Base-by-base conservation (phyloP, 208 protist species). In the Zelonia costaricensis region DNA sequence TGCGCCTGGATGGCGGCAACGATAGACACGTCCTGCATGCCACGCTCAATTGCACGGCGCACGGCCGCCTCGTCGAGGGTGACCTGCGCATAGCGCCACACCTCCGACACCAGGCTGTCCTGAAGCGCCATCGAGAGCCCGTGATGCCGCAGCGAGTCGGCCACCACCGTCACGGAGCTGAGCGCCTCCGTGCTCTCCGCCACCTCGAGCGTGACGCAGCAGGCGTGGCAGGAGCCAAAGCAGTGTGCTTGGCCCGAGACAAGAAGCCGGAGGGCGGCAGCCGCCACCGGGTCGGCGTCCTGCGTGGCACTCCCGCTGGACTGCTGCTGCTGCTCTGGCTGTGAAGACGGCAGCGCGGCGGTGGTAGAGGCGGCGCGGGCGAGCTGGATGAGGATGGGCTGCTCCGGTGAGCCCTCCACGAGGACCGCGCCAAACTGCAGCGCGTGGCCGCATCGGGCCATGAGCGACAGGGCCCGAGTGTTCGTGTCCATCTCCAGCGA, bases 1-100 rank as follows among this genome's bases (percentile, higher is more conserved):
- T 88, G 73, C 3, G 80, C 68, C 28, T 76, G 36, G 12, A 94
- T 38, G 0, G 73, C 44, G 16, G 65, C 45, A 7, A 95, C 75
- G 35, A 95, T 67, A 1, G 85, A 84, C 2, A 74, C 61, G 8
- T 31, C 22, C 13, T 69, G 45, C 13, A 94, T 56, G 25, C 71
- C 30, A 10, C 73, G 51, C 25, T 48, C 38, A 18, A 94, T 64
- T 1, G 82, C 51, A 33, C 22, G 1, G 22, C 66, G 51, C 6
- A 73, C 16, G 9, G 42, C 51, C 15, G 15, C 6, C 22, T 73
- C 66, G 22, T 73, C 55, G 7, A 73, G n/a, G 2, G 52, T 62
- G 5, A 62, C 39, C 58, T 73, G 66, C 10, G 52, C 58, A 25
- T 66, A 73, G 27, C 66, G 66, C 66, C 66, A 73, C 40, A 47